Conservation (phyloP, 768 basidiomycete genomes). For the Tulasnella sp. region DNA sequence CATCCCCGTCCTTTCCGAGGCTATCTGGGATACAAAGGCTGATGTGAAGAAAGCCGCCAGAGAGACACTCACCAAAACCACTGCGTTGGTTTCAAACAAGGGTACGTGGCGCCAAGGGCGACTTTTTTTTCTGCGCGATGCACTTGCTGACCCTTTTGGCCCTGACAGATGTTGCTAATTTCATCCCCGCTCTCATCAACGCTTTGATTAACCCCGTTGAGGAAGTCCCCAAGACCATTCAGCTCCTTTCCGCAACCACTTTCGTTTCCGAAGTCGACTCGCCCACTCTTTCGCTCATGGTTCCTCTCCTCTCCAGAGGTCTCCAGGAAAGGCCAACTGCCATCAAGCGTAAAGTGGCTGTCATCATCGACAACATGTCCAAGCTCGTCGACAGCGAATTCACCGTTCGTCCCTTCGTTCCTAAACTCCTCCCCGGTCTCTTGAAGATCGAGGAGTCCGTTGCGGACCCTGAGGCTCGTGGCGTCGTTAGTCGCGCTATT, state of each 20-base stretch:
- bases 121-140: not conserved
- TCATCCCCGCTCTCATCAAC: conserved; percentile 94
- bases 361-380: conserved; percentile 97
- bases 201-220: conserved; percentile 98
- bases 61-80: conserved; percentile 85
- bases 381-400: conserved; percentile 91
- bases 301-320: conserved; percentile 89
- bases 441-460: conserved; percentile 92
- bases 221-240: conserved; percentile 92
- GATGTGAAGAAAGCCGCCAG: conserved; percentile 98
- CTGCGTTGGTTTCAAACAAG: conserved; percentile 93
- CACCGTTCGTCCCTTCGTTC: conserved; percentile 94
- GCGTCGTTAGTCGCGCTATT: conserved; percentile 83
- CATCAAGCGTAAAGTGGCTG: conserved; percentile 94
- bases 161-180: conserved; percentile 35
- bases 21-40: conserved; percentile 97
- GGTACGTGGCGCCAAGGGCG: conserved; percentile 35
- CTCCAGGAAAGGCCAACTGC: conserved; percentile 87
- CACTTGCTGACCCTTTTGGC: conserved; percentile 12
- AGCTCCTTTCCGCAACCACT: conserved; percentile 92
- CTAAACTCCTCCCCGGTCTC: conserved; percentile 86
- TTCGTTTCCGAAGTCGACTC: conserved; percentile 99
- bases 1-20: conserved; percentile 85
- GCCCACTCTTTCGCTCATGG: conserved; percentile 93
- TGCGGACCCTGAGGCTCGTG: conserved; percentile 96